Evolutionary conservation across 345 rosid species (phyloP).

Genomic region (Salix udensis): DNA sequence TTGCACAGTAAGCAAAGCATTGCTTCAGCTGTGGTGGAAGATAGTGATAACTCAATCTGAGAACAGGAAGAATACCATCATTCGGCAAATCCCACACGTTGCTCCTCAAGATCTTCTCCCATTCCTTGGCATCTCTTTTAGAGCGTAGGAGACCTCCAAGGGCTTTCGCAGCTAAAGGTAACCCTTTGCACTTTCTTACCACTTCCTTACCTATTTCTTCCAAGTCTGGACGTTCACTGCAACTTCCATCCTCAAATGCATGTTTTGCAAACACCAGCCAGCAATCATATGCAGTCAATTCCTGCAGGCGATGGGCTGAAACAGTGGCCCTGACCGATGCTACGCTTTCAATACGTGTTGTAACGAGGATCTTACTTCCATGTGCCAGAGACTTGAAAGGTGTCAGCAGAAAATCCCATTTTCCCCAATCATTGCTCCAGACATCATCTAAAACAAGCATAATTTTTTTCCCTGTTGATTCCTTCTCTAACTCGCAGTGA

Average conservation of each 20-base stretch:
- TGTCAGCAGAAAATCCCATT: no score
- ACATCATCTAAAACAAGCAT: no score
- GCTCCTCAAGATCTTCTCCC: not conserved
- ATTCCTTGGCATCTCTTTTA: not conserved
- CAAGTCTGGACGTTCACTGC: not conserved
- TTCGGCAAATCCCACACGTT: not conserved
- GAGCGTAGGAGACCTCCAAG: not conserved
- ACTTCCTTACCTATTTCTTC: not conserved
- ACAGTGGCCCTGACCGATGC: no score
- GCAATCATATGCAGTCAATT: no score
- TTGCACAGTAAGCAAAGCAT: not conserved
- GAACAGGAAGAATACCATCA: not conserved
- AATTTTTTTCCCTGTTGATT: no score
- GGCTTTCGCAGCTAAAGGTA: constrained; percentile 4
- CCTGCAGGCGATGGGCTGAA: no score
- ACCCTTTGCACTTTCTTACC: not conserved
- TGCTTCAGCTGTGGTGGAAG: constrained; percentile 20
- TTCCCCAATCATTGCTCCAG: no score
- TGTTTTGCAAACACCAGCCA: no score
- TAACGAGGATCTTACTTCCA: no score
- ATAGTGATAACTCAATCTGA: constrained; percentile 17
- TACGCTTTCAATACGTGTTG: no score
- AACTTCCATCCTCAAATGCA: not conserved
- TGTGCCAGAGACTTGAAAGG: no score
- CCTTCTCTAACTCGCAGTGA: no score